Base-by-base conservation (phyloP, 345 rosid genomes). In the Draba incana region DNA sequence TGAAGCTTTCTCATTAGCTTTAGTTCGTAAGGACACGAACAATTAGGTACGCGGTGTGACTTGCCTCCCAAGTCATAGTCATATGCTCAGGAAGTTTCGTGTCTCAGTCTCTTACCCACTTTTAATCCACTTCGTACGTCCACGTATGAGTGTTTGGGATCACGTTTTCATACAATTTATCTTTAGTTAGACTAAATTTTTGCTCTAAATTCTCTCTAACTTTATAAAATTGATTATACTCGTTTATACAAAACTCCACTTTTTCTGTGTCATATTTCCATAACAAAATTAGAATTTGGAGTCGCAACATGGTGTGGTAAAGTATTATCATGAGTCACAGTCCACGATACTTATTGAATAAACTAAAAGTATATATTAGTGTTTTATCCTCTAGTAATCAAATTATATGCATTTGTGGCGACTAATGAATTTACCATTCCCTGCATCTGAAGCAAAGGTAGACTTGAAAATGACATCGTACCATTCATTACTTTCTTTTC, bases 381-480 rank as follows among this genome's bases (percentile, higher is more conserved):
- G 6, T 3, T 23, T 33, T 39, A 0, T 3, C 5, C 31, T 58
- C 31, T 28, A 15, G 50, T 60, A 41, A 41, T 27, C 55, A 57
- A 57, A 35, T 16, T 38, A 38, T 58, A 24, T n/a, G 33, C 51
- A 60, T 59, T 66, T 58, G 49, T 38, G 46, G 50, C 64, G 65
- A 14, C 28, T 44, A 52, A 51, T 55, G 52, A 55, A 46, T 53
- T 39, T 62, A 48, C 37, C 46, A 11, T 75, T 68, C 15, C 55
- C 70, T 75, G 70, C 60, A 49, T 54, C 74, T 62, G 69, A 75
- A 75, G 78, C 70, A 75, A 75, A 74, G 73, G 57, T 60, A 46
- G 25, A 38, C 33, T 52, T 50, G 69, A 67, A 67, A 59, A 67
- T 61, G 57, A 74, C 64, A 74, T 37, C 5, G 44, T 57, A 74